Conservation (phyloP, 2,329 filamentous ascomycete species). For the Calonectria multiphialidica region DNA sequence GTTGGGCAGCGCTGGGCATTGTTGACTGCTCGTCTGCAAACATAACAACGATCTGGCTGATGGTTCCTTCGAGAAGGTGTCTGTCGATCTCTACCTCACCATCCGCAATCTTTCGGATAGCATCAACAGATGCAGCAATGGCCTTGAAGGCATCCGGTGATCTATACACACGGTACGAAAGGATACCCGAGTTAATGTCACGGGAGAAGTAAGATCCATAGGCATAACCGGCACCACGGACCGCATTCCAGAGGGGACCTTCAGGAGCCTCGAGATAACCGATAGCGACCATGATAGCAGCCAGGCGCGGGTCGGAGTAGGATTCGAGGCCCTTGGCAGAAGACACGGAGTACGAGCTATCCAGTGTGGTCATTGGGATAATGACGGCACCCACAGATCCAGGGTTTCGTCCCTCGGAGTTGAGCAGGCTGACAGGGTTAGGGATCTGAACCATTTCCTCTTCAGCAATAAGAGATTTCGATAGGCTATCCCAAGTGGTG, state of each 20-base stretch:
- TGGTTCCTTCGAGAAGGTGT: conserved; percentile 87
- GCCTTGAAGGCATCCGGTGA: conserved; percentile 92
- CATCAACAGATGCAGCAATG: conserved; percentile 79
- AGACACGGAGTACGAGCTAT: conserved; percentile 89
- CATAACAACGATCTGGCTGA: conserved; percentile 87
- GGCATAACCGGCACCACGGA: conserved; percentile 92
- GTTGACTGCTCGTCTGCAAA: conserved; percentile 92
- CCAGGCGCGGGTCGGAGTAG: conserved; percentile 81
- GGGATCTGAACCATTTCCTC: conserved; percentile 76
- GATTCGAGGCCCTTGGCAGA: conserved; percentile 80
- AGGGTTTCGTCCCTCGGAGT: conserved; percentile 78
- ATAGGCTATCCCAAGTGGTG: conserved; percentile 76
- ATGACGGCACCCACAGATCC: conserved; percentile 82
- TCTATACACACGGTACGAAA: conserved; percentile 90
- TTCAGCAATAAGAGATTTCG: conserved; percentile 53
- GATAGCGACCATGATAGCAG: conserved; percentile 87
- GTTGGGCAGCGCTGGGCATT: conserved; percentile 83
- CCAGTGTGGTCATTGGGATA: conserved; percentile 90
- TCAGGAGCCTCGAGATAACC: conserved; percentile 94
- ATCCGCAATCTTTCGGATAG: conserved; percentile 80
- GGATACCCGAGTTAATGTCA: conserved; percentile 81
- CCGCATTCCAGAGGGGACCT: conserved; percentile 92
- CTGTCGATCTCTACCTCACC: conserved; percentile 81
- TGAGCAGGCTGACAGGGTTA: conserved; percentile 78
- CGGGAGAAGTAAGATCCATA: conserved; percentile 88